Evolutionary conservation across 2,329 filamentous ascomycete species (phyloP), one percentile per base, ranked within the genome.

Genomic region (Aspergillus quadricinctus): DNA sequence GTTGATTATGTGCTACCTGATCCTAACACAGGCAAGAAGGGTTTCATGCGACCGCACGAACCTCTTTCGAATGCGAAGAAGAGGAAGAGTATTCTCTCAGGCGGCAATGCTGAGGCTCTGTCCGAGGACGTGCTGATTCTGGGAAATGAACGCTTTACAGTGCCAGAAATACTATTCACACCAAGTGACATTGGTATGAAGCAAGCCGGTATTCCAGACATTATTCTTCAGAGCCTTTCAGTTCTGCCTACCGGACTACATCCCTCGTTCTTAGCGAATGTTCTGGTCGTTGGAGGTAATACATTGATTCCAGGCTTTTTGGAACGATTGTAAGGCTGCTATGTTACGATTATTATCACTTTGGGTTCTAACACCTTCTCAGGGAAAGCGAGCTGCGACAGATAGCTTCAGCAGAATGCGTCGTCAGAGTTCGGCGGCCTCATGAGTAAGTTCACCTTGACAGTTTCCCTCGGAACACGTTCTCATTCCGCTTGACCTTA

Each of bases 1-100:
- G 87, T 92, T 55, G 93, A 99, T 69, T 99, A 97, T 69, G 87
- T 97, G 21, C 80, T 99, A 1, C 94, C 94, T 0, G 92, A 99
- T 71, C 87, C 87, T 57, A 83, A 86, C 60, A 77, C 76, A 6
- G 73, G 80, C 27, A 81, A 80, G 53, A 80, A 87, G 48, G 93
- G 93, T 1, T 82, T 88, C 52, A 79, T 92, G 29, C 83, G 89
- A 53, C 88, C 92, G 3, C 91, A 93, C 66, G 90, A 96, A 66
- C 84, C 90, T 0, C 76, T 81, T 0, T 76, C 81, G 29, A 82
- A 86, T 45, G 82, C 84, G 0, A 72, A 77, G 61, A 73, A 76
- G 61, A 77, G 80, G 68, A 78, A 79, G 61, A 72, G 77, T 29
- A 66, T 81, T 5, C 75, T 78, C 9, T 74, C 82, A 17, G 70